Conservation (phyloP, 129 eudicot genomes). For the Pseudognaphalium luteoalbum region DNA sequence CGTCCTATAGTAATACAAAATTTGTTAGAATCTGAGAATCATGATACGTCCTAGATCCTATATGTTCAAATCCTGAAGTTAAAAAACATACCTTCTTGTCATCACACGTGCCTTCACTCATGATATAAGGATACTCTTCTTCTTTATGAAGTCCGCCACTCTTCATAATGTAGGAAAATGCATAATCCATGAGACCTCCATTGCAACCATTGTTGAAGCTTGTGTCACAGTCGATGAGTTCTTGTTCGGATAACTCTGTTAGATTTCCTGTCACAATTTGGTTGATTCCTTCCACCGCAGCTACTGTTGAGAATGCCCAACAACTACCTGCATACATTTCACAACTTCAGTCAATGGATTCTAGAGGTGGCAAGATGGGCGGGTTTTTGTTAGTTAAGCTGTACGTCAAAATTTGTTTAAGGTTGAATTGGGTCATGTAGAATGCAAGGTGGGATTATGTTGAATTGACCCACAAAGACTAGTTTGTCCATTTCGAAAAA, state of each 20-base stretch:
- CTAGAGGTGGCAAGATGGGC: background rate
- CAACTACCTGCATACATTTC: slow-evolving; percentile 67
- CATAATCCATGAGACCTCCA: slow-evolving; percentile 97
- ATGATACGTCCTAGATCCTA: background rate
- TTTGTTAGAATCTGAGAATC: slow-evolving; percentile 10
- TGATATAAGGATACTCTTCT: slow-evolving; percentile 86
- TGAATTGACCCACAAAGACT: no score
- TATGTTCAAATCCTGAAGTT: background rate
- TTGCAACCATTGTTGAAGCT: slow-evolving; percentile 69
- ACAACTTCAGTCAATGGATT: background rate
- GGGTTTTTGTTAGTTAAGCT: background rate
- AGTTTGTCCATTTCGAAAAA: no score
- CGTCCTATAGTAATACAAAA: slow-evolving; percentile 44
- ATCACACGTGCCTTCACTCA: slow-evolving; percentile 94
- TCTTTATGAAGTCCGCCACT: slow-evolving; percentile 84
- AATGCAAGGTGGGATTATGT: background rate
- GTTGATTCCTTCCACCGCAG: slow-evolving; percentile 98
- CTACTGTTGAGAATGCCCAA: slow-evolving; percentile 97
- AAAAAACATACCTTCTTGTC: slow-evolving; percentile 56
- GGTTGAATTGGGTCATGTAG: background rate
- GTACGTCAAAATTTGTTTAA: no score
- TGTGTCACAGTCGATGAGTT: slow-evolving; percentile 82
- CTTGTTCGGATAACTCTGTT: slow-evolving; percentile 78
- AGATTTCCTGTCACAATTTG: slow-evolving; percentile 84
- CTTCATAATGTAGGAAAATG: slow-evolving; percentile 61